These are phyloP conservation scores for Allantophomopsis lycopodina DNA, from an alignment of 2,329 filamentous ascomycete genomes.

Conservation along the genomic window DNA sequence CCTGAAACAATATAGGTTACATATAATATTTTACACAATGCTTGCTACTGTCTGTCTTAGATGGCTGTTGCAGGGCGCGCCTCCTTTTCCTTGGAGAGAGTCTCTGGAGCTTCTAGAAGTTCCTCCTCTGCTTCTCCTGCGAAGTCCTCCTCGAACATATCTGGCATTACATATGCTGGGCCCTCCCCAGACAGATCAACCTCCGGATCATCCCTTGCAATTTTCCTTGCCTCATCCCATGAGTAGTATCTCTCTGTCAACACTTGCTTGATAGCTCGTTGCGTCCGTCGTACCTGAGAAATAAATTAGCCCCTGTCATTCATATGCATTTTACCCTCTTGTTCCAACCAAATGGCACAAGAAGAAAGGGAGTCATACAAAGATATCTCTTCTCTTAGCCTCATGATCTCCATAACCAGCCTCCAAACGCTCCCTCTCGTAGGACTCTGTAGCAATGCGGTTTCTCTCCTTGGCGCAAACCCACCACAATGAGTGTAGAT, in stretches of 20 bases:
- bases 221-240: constrained; percentile 62
- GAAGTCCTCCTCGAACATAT: constrained; percentile 9
- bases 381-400: constrained; percentile 43
- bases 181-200: constrained; percentile 30
- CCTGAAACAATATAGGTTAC: too few species aligned
- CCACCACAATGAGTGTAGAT: constrained; percentile 90
- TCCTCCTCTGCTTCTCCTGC: constrained; percentile 5
- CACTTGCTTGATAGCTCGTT: constrained; percentile 70
- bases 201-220: constrained; percentile 54
- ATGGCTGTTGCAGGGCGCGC: too few species aligned
- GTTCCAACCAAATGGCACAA: not conserved
- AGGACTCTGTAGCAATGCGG: constrained; percentile 63
- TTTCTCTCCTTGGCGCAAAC: constrained; percentile 86
- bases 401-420: constrained; percentile 65
- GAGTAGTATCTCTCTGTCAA: constrained; percentile 81
- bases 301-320: constrained; percentile 6
- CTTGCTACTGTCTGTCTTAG: too few species aligned
- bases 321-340: not conserved
- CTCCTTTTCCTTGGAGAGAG: too few species aligned
- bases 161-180: constrained; percentile 11
- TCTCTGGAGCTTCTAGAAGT: constrained; percentile 13
- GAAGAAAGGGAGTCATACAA: constrained; percentile 32
- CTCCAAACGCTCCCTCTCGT: constrained; percentile 53
- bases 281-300: constrained; percentile 58
- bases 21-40: too few species aligned